Evolutionary conservation across 2,329 filamentous ascomycete species (phyloP), one percentile per base, ranked within the genome.

Genomic region (Aaosphaeria arxii): DNA sequence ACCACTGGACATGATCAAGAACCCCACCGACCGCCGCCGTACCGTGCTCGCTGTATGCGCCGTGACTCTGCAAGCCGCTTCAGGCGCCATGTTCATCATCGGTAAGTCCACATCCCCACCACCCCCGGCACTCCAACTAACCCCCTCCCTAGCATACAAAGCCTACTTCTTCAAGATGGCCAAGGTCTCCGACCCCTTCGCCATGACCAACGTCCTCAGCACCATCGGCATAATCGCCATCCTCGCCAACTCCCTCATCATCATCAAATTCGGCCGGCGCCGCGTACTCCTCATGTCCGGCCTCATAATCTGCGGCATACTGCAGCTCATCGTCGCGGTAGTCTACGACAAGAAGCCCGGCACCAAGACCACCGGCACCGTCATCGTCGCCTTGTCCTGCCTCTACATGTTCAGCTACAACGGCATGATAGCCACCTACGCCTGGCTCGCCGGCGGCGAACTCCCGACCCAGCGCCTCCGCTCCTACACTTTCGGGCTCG

Each of bases 131-230:
- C 39, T 11, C 11, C n/a, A 11, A 7, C 11, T 39, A 30, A 47
- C 41, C 47, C 31, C 49, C 38, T 33, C 7, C n/a, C 7, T 36
- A 66, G 64, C 62, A 40, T 67, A 61, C 51, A 66, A 65, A 56
- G 82, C 80, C 1, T 84, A 83, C 62, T 83, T 83, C 71, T 81
- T 84, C 59, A 74, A 78, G 56, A 82, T 83, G 76, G 79, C 80
- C 33, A 71, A 76, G 41, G 77, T 83, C 4, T 72, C 76, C 32
- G 72, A 78, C 43, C 73, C 80, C 6, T 83, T 83, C 58, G 75
- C 77, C 56, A 83, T 82, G 64, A 71, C 75, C 11, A 81, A 80
- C 58, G 79, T 83, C 41, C 71, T 83, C 11, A 76, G 71, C 30
- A 74, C 73, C 5, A 73, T 82, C 42, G 79, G 80, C 11, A 79